These are phyloP conservation scores for Albophoma yamanashiensis DNA, from an alignment of 2,329 filamentous ascomycete species.

Conservation along the genomic window DNA sequence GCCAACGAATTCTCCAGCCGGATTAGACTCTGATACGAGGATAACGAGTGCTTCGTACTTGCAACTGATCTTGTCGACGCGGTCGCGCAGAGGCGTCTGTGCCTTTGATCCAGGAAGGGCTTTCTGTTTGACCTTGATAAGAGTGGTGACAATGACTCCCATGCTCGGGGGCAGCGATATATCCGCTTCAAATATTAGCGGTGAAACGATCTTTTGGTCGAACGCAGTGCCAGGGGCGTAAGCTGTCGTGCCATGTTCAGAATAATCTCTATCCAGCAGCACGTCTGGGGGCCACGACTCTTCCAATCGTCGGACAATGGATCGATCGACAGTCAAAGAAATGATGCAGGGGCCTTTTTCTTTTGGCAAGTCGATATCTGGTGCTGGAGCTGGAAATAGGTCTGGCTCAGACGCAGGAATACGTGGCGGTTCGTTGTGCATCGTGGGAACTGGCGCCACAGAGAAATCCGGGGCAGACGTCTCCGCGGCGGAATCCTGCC, in stretches of 20 bases:
- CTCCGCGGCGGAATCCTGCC: not conserved
- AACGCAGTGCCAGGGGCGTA: not conserved
- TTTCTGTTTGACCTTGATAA: conserved; percentile 63
- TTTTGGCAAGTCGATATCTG: conserved; percentile 6
- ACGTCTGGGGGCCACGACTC: conserved; percentile 34
- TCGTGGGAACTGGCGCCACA: not conserved
- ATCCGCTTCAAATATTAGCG: conserved; percentile 53
- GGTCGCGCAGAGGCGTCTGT: conserved; percentile 39
- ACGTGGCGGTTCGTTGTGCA: not conserved
- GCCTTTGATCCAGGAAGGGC: conserved; percentile 43
- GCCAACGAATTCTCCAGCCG: conserved; percentile 27
- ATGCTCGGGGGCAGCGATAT: conserved; percentile 58
- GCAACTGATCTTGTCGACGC: conserved; percentile 38
- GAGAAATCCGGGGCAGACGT: not conserved
- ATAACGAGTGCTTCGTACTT: conserved; percentile 61
- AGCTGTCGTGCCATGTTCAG: conserved; percentile 18
- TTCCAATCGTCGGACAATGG: conserved; percentile 39
- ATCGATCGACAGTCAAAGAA: conserved; percentile 35
- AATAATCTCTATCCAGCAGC: conserved; percentile 52
- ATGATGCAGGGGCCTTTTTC: conserved; percentile 32
- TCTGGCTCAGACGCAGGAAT: not conserved
- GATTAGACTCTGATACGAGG: conserved; percentile 48
- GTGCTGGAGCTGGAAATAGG: conserved; percentile 5
- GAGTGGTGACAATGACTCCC: conserved; percentile 59
- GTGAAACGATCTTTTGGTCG: conserved; percentile 18